phyloP scores from a whole-genome alignment of 805 yeast species.

The Hanseniaspora pseudoguilliermondii region DNA sequence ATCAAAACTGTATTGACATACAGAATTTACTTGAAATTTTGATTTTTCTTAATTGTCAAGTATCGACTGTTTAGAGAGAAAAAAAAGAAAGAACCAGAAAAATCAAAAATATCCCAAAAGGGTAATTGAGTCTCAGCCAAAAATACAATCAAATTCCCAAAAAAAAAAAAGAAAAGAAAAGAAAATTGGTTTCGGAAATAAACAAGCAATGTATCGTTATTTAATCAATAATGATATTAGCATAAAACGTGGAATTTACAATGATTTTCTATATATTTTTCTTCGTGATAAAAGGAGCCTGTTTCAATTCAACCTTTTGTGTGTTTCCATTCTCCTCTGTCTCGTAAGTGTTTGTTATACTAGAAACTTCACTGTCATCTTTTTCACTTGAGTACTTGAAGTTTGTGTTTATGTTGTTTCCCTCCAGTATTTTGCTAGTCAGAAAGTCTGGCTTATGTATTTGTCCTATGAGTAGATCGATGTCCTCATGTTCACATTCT shows the following conservation, averaged over 20 bases:
- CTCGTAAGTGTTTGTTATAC: not conserved
- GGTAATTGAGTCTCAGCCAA: too few species aligned
- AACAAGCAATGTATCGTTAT: too few species aligned
- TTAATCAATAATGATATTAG: too few species aligned
- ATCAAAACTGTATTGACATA: too few species aligned
- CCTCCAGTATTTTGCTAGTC: not conserved
- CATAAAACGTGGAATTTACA: not conserved
- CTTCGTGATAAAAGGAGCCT: not conserved
- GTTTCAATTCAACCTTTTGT: not conserved
- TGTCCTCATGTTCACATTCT: not conserved
- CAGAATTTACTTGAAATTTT: too few species aligned
- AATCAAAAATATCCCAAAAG: too few species aligned
- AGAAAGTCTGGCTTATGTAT: not conserved
- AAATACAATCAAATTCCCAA: too few species aligned
- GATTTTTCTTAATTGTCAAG: too few species aligned
- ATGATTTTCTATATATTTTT: not conserved
- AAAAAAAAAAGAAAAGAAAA: too few species aligned
- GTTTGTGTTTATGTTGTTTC: not conserved
- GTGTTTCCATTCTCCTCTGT: not conserved
- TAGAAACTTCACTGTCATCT: not conserved
- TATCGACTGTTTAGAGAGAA: too few species aligned
- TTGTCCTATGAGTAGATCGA: not conserved
- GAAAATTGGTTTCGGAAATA: too few species aligned
- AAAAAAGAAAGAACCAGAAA: too few species aligned
- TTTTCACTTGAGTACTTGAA: not conserved